Conservation (phyloP, 176 grass and related monocot species). For the Pontederia paniculata region DNA sequence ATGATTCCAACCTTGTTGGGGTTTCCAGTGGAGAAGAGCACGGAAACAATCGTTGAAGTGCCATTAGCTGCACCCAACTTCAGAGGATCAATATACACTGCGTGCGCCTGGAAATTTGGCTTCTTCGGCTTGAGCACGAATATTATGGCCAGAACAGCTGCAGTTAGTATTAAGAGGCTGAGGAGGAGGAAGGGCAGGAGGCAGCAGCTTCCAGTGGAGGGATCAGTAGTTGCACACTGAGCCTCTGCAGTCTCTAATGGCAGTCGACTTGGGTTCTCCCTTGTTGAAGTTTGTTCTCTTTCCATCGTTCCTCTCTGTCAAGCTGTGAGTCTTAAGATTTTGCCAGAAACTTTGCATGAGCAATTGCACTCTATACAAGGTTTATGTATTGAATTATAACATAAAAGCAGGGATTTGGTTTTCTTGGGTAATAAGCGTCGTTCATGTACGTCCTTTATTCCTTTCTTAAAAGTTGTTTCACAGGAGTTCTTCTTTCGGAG, state of each 20-base stretch:
- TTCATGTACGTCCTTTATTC: slow-evolving; percentile 95
- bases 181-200: slow-evolving; percentile 30
- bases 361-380: slow-evolving; percentile 1
- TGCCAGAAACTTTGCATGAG: slow-evolving; percentile 18
- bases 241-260: slow-evolving; percentile 5
- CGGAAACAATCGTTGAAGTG: slow-evolving; percentile 44
- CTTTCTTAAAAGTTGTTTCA: slow-evolving; percentile 59
- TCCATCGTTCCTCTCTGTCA: slow-evolving; percentile 9
- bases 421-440: slow-evolving; percentile 48
- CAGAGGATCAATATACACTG: slow-evolving; percentile 43
- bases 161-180: slow-evolving; percentile 26
- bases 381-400: slow-evolving; percentile 10
- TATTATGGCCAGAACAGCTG: slow-evolving; percentile 31
- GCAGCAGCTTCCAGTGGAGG: slow-evolving; percentile 29
- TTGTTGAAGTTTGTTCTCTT: slow-evolving; percentile 12
- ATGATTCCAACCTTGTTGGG: slow-evolving; percentile 68
- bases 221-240: not conserved
- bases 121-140: slow-evolving; percentile 56
- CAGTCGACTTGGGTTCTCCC: slow-evolving; percentile 4
- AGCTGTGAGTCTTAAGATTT: slow-evolving; percentile 15
- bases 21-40: slow-evolving; percentile 56
- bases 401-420: slow-evolving; percentile 19
- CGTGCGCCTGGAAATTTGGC: slow-evolving; percentile 58
- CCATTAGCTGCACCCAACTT: slow-evolving; percentile 18
- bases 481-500: not conserved